Evolutionary conservation across 257 asterid species (phyloP), one percentile per base, ranked within the genome.

Genomic region (Salvia miltiorrhiza): DNA sequence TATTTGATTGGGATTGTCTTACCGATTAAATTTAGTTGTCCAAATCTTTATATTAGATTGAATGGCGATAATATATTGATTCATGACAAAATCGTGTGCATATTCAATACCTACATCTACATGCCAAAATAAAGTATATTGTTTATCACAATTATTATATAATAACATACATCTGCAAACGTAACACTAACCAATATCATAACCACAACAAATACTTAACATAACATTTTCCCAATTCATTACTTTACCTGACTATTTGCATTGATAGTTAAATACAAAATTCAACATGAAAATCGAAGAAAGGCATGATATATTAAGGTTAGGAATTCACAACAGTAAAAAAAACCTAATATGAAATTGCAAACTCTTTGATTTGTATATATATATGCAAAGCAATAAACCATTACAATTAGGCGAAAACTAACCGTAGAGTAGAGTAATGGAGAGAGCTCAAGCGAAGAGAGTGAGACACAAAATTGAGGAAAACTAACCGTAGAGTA

Each of bases 401-500:
- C 54, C 56, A 17, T 28, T 68, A 47, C 56, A 64, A 24, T 64
- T 43, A 78, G 63, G 45, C 44, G 43, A n/a, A n/a, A n/a, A n/a
- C n/a, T n/a, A n/a, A n/a, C n/a, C n/a, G n/a, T n/a, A 30, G 48
- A 65, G 20, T 8, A 11, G 54, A 43, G 49, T 54, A 52, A 56
- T 14, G 12, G 5, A 32, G 68, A 47, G 40, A 40, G 73, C 54
- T n/a, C n/a, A n/a, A n/a, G n/a, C n/a, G n/a, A n/a, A n/a, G n/a
- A n/a, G n/a, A n/a, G n/a, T n/a, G n/a, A n/a, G n/a, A n/a, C n/a
- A n/a, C n/a, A 37, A 52, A n/a, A 28, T 13, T 12, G 59, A 24
- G 19, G 65, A 40, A 70, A 59, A 63, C 82, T 82, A 85, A 56
- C 88, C 80, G 44, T 81, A 86, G 54, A 88, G 59, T 70, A 88